Conservation (phyloP, 768 basidiomycete species). For the Lactarius akahatsu region DNA sequence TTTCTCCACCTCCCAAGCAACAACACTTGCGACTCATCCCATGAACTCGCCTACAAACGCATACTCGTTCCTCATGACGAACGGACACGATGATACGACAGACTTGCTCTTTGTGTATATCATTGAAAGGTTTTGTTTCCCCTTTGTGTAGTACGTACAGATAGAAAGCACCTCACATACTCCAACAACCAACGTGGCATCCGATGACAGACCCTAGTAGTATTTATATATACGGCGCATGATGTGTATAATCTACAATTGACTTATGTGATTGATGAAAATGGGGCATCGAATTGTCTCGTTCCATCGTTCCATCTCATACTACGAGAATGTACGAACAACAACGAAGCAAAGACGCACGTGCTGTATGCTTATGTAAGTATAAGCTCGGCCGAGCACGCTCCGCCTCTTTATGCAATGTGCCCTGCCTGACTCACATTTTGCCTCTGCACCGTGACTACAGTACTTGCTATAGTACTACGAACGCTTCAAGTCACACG, state of each 20-base stretch:
- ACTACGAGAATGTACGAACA: background rate
- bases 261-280: slow-evolving; percentile 20
- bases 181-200: slow-evolving; percentile 15
- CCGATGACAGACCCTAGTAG: slow-evolving; percentile 21
- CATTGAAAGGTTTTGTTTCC: slow-evolving; percentile 15
- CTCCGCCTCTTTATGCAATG: too few relatives aligned
- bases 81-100: slow-evolving; percentile 15
- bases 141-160: slow-evolving; percentile 20
- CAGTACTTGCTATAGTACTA: too few relatives aligned
- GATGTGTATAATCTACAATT: slow-evolving; percentile 29
- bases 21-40: slow-evolving; percentile 7
- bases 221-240: slow-evolving; percentile 27
- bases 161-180: slow-evolving; percentile 17
- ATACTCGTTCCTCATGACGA: slow-evolving; percentile 16
- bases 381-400: too few relatives aligned
- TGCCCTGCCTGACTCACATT: too few relatives aligned
- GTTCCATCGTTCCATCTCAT: background rate
- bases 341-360: too few relatives aligned
- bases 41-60: slow-evolving; percentile 7
- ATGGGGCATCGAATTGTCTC: background rate
- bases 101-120: slow-evolving; percentile 24
- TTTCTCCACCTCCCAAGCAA: background rate
- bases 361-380: too few relatives aligned
- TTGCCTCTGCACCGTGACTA: too few relatives aligned
- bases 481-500: too few relatives aligned